phyloP scores from a whole-genome alignment of 441 rosid species.

The Populus hybrid region DNA sequence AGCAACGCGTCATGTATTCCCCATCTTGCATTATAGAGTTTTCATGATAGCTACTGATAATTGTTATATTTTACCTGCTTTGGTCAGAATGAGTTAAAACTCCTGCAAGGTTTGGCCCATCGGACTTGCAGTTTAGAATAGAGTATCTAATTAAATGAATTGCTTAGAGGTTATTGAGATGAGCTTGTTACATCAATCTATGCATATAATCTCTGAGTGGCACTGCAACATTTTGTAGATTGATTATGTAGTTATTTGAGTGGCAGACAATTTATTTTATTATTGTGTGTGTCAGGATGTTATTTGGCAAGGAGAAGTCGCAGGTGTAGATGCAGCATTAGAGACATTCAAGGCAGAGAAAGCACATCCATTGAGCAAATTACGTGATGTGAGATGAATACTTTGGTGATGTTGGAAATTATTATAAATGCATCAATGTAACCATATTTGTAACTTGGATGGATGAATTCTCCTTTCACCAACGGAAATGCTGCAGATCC shows the following conservation, averaged over 20 bases:
- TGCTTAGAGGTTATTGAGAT: neutral
- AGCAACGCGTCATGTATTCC: constrained; percentile 64
- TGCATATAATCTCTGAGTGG: neutral
- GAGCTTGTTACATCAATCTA: constrained; percentile 1
- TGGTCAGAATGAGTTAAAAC: constrained; percentile 1
- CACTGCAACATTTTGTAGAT: neutral
- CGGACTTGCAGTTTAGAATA: neutral
- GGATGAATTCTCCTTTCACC: neutral
- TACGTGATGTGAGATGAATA: constrained; percentile 50
- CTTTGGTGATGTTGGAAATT: constrained; percentile 3
- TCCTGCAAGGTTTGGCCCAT: neutral
- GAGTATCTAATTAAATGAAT: neutral
- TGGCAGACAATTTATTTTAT: constrained; percentile 5
- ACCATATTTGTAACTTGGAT: neutral
- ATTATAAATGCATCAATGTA: neutral
- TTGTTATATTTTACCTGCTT: neutral
- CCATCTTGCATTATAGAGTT: neutral
- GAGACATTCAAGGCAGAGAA: constrained; percentile 76
- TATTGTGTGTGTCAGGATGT: constrained; percentile 55
- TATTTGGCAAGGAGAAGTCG: constrained; percentile 86
- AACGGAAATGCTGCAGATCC: constrained; percentile 45
- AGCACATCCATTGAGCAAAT: constrained; percentile 75
- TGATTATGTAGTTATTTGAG: neutral
- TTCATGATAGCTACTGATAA: neutral
- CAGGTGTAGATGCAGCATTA: constrained; percentile 85